Conservation (phyloP, 441 rosid genomes). For the Erodium chrysanthum region DNA sequence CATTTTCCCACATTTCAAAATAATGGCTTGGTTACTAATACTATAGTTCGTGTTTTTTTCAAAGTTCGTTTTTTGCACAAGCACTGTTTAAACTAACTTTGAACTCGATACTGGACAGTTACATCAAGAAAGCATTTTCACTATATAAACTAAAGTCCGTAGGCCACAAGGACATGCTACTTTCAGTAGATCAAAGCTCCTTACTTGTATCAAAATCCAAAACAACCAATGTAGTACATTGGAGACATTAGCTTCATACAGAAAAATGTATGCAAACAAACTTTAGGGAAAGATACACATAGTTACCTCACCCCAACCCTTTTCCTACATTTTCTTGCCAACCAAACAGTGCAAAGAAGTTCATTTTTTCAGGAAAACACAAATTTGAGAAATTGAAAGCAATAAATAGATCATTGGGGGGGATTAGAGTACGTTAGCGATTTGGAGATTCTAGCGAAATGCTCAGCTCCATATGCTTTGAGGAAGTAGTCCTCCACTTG, state of each 20-base stretch:
- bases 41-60: no score
- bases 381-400: no score
- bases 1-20: not conserved
- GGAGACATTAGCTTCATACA: not conserved
- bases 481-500: slow-evolving; percentile 68
- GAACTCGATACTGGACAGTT: no score
- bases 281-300: no score
- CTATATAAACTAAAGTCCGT: not conserved
- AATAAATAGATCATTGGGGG: not conserved
- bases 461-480: slow-evolving; percentile 65
- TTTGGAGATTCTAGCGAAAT: slow-evolving; percentile 65
- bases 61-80: not conserved
- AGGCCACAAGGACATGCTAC: not conserved
- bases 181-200: no score
- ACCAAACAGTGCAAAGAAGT: not conserved
- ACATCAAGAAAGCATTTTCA: not conserved
- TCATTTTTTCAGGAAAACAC: not conserved
- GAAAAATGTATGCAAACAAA: no score
- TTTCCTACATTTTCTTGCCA: slow-evolving; percentile 1
- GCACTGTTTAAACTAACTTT: not conserved
- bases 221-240: not conserved
- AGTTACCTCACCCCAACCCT: not conserved
- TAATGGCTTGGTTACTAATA: not conserved
- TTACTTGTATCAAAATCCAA: no score
- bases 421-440: slow-evolving; percentile 54